Evolutionary conservation across 31 red algal species (phyloP), one percentile per base, ranked within the genome.

Genomic region (Odonthalia washingtoniensis): DNA sequence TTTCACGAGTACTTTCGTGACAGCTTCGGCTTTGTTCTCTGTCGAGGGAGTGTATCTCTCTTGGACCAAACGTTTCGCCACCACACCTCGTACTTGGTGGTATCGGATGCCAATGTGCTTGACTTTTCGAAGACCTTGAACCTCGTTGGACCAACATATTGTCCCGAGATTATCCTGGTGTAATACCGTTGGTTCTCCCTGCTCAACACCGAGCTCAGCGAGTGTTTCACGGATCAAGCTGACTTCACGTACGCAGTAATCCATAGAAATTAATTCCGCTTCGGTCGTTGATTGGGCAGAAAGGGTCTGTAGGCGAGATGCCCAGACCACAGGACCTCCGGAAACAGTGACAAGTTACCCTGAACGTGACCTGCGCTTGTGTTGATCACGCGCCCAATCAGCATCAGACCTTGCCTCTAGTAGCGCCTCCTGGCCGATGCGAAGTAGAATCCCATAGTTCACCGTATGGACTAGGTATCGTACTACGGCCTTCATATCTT

Each of bases 41-140:
- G 66, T 42, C 27, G 72, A 75, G 2, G 70, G 53, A 35, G 84
- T 87, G 4, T 33, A 87, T 17, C 28, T 16, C 37, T 76, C 84
- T 24, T 12, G 12, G 38, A 77, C 28, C 1, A 24, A 5, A 0
- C 28, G 16, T 21, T 40, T 32, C 1, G 63, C 39, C 14, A 87
- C 35, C 3, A 26, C 40, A 41, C 65, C 73, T 27, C 49, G 70
- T 1, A 87, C 49, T 5, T 63, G 61, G 49, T 68, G 70, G 18
- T 78, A 87, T 5, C 53, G 28, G 35, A 87, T 78, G 32, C 73
- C 72, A 65, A 86, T 76, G 32, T 86, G 83, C 41, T 86, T 86
- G 2, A 86, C 83, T 28, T 76, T 76, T 67, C 73, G 31, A 4
- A 87, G 30, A 6, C 84, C 61, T 35, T 87, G 74, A 66, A 87